phyloP scores from a whole-genome alignment of 2,329 filamentous ascomycete species.

The Cladosporium sp. region DNA sequence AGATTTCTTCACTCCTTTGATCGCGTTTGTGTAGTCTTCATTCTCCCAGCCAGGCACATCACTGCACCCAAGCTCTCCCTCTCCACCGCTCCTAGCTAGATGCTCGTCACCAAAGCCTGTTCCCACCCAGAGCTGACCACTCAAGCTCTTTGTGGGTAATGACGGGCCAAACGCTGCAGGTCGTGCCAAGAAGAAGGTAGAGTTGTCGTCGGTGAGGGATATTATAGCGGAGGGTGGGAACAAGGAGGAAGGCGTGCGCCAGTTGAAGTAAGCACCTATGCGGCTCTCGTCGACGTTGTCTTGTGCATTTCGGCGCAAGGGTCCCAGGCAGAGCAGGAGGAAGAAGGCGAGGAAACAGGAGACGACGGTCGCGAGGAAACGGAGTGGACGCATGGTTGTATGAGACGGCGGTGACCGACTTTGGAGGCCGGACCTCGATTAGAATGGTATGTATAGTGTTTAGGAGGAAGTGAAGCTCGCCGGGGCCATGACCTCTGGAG shows the following conservation, averaged over 20 bases:
- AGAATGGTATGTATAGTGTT: background rate
- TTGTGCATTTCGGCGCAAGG: constrained; percentile 20
- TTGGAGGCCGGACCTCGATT: background rate
- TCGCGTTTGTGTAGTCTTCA: constrained; percentile 33
- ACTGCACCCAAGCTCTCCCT: constrained; percentile 89
- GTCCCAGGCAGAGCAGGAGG: constrained; percentile 40
- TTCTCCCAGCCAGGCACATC: constrained; percentile 87
- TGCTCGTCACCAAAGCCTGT: constrained; percentile 83
- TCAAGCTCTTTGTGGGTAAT: constrained; percentile 71
- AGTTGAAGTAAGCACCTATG: constrained; percentile 44
- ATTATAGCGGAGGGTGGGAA: constrained; percentile 96
- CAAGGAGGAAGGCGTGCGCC: constrained; percentile 67
- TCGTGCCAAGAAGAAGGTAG: constrained; percentile 89
- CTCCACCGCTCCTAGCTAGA: constrained; percentile 51
- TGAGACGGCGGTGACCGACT: background rate
- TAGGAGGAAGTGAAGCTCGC: background rate
- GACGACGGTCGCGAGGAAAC: constrained; percentile 40
- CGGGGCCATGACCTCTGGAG: constrained; percentile 9
- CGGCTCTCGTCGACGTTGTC: constrained; percentile 26
- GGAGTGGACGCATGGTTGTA: constrained; percentile 35
- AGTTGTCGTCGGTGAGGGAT: constrained; percentile 95
- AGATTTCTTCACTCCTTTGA: constrained; percentile 17
- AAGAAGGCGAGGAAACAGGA: constrained; percentile 40
- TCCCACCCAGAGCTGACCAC: constrained; percentile 88
- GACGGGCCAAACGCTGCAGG: constrained; percentile 89